Evolutionary conservation across 495 filamentous ascomycete species (phyloP), one percentile per base, ranked within the genome.

Genomic region (Astrothelium macrocarpum): DNA sequence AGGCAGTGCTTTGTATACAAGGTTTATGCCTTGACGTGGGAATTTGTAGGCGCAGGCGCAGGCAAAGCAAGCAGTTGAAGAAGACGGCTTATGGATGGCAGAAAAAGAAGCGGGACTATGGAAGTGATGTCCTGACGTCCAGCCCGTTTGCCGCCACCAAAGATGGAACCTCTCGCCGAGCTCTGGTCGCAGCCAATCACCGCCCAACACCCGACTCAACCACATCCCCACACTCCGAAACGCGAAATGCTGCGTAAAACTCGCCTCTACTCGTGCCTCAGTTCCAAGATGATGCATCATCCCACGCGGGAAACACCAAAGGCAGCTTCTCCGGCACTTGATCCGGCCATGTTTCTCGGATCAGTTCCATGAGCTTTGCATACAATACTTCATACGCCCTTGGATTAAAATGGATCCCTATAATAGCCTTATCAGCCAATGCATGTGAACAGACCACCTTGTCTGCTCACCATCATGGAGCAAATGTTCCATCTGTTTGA

Each of bases 341-440:
- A 62, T 87, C 82, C 10, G 86, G 85, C 78, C 80, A 87, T 53
- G 78, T 77, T 62, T 71, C 66, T 59, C 70, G 65, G 62, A 90
- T 83, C 2, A 75, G 65, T 63, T 80, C 74, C 73, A 82, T 79
- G 20, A 87, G 61, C 65, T 81, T 77, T 9, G 81, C 74, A 65
- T 77, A 87, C 28, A 88, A 73, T 58, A 88, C 70, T 45, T 77
- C 73, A 66, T 89, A 89, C 34, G 81, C 87, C 59, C 74, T 71
- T 1, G 83, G 78, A n/a, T 77, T 80, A 62, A 89, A 82, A 75
- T 90, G 87, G 59, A 90, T 73, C 10, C 87, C 87, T 63, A 16
- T 12, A 59, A 39, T 5, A 5, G 5, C 20, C 11, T 11, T 16
- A 29, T 26, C 9, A 10, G 49, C 25, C 25, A 26, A 20, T 11